Conservation (phyloP, 2,329 filamentous ascomycete genomes). For the Paramyrothecium roridum region DNA sequence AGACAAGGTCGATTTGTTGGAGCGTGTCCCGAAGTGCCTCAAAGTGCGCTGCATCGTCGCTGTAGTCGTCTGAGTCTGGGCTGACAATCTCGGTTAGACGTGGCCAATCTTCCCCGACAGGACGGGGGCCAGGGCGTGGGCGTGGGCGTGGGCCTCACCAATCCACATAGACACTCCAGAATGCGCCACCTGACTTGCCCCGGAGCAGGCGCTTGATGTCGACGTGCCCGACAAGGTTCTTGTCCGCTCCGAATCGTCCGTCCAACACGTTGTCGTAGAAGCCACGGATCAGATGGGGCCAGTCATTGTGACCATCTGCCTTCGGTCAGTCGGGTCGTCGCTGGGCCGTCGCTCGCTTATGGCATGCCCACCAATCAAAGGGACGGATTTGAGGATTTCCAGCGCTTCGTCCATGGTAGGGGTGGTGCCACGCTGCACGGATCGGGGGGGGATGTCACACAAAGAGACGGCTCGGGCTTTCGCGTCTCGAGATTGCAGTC, state of each 20-base stretch:
- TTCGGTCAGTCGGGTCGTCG: neutral
- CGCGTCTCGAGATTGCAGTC: no score
- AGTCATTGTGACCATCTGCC: conserved; percentile 79
- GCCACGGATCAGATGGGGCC: conserved; percentile 66
- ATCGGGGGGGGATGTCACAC: no score
- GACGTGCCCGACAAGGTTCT: conserved; percentile 69
- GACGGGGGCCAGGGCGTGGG: conserved; percentile 11
- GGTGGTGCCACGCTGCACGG: no score
- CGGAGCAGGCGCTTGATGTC: conserved; percentile 69
- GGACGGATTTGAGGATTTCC: no score
- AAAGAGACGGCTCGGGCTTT: no score
- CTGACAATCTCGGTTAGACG: no score
- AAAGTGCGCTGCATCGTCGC: conserved; percentile 21
- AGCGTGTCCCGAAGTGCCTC: conserved; percentile 51
- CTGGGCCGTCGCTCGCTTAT: neutral
- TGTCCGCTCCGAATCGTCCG: conserved; percentile 33
- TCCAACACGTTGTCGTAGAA: conserved; percentile 6
- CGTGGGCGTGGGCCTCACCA: conserved; percentile 54
- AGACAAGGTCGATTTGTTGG: conserved; percentile 67
- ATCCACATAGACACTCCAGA: conserved; percentile 78
- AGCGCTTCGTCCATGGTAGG: no score
- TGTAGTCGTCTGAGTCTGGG: no score
- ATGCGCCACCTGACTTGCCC: conserved; percentile 71
- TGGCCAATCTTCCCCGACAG: conserved; percentile 9
- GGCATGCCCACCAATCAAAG: no score